Percentiles rank a stretch among this genome's conserved stretches.
Evolutionary conservation across 257 asterid genomes (phyloP).

Genomic region (Asclepias syriaca): DNA sequence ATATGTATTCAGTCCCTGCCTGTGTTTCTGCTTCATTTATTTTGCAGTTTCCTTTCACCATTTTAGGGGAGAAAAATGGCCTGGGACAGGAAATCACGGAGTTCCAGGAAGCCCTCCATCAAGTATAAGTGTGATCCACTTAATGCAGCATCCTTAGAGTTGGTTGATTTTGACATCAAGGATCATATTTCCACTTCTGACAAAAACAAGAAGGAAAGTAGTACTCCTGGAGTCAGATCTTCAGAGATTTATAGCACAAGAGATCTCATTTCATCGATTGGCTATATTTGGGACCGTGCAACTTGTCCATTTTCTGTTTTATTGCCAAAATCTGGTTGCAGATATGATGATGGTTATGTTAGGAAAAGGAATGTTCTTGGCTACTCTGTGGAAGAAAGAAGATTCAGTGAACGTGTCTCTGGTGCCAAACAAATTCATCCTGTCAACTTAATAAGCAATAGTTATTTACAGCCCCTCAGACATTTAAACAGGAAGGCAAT

Average conservation of each 20-base stretch:
- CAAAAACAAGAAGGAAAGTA: constrained; percentile 28
- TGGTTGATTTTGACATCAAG: constrained; percentile 27
- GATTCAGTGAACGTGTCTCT: constrained; percentile 22
- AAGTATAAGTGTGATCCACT: constrained; percentile 33
- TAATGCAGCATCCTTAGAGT: constrained; percentile 40
- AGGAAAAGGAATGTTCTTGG: constrained; percentile 27
- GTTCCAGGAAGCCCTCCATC: constrained; percentile 42
- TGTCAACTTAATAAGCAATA: constrained; percentile 19
- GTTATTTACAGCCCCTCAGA: constrained; percentile 22
- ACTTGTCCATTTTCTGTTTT: constrained; percentile 51
- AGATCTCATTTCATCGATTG: constrained; percentile 64
- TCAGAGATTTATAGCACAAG: constrained; percentile 51
- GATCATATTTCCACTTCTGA: constrained; percentile 26
- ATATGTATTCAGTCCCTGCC: not conserved
- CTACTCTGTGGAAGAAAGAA: constrained; percentile 26
- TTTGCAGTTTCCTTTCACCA: constrained; percentile 15
- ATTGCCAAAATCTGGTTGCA: constrained; percentile 35
- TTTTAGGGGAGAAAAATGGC: constrained; percentile 28
- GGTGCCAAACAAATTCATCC: constrained; percentile 30
- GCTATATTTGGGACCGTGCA: constrained; percentile 53
- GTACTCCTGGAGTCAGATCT: constrained; percentile 29
- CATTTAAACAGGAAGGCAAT: constrained; percentile 24
- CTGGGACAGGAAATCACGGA: constrained; percentile 32
- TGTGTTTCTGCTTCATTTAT: constrained; percentile 3
- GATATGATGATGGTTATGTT: constrained; percentile 21